Evolutionary conservation across 1,139 yeast genomes (phyloP).

Genomic region (Wickerhamomyces sp.): DNA sequence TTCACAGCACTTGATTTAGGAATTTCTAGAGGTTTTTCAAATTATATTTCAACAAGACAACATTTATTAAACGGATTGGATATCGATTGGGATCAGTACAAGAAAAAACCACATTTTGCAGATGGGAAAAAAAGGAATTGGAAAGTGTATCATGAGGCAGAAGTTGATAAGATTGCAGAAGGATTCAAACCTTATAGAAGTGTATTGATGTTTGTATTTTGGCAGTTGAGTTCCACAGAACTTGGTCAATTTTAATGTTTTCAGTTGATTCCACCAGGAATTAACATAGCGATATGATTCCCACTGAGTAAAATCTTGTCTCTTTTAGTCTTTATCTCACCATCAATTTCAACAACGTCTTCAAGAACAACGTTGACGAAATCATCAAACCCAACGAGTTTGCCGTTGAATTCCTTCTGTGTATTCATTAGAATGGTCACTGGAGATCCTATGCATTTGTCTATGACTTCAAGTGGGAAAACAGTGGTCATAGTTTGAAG

Average conservation of each 20-base stretch:
- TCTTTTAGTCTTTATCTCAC: slow-evolving; percentile 35
- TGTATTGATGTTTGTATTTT: slow-evolving; percentile 64
- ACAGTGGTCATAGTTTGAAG: slow-evolving; percentile 25
- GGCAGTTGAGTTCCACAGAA: slow-evolving; percentile 63
- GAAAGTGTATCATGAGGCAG: slow-evolving; percentile 58
- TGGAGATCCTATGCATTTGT: slow-evolving; percentile 76
- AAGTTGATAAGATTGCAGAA: slow-evolving; percentile 50
- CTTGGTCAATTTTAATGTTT: slow-evolving; percentile 39
- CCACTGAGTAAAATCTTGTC: slow-evolving; percentile 81
- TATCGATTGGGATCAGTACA: slow-evolving; percentile 20
- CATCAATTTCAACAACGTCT: slow-evolving; percentile 59
- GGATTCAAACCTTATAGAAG: slow-evolving; percentile 63
- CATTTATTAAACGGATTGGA: slow-evolving; percentile 40
- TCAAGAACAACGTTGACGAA: slow-evolving; percentile 89
- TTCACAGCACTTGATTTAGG: slow-evolving; percentile 83
- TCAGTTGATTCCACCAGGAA: slow-evolving; percentile 38
- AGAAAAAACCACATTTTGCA: slow-evolving; percentile 26
- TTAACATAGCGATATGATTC: slow-evolving; percentile 78
- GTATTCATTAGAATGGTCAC: slow-evolving; percentile 76
- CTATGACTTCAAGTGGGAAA: slow-evolving; percentile 81
- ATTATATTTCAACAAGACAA: slow-evolving; percentile 55
- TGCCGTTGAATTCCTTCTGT: slow-evolving; percentile 78
- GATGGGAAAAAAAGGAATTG: slow-evolving; percentile 41
- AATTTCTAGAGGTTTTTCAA: slow-evolving; percentile 72
- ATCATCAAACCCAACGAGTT: slow-evolving; percentile 88